A percentile compares a stretch with the other conserved stretches of the same genome.
Conservation (phyloP, 176 grass and related monocot species). For the Carex scoparia region DNA sequence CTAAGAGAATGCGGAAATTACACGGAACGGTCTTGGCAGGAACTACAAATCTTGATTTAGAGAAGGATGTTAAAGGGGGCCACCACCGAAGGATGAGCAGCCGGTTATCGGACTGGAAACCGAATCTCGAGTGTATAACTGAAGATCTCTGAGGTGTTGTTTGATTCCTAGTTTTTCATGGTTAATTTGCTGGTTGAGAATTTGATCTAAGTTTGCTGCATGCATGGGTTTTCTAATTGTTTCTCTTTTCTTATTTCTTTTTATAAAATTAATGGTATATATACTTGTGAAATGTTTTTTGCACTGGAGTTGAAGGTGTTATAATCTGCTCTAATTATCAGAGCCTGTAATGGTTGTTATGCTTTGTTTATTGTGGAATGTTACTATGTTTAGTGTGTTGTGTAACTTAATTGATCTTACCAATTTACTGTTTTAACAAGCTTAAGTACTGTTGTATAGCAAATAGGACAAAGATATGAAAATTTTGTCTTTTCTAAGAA, state of each 20-base stretch:
- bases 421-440: conserved; percentile 7
- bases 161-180: not conserved
- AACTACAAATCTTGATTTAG: not conserved
- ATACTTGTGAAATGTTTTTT: conserved; percentile 17
- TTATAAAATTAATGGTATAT: conserved; percentile 2
- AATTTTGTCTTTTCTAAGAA: conserved; percentile 9
- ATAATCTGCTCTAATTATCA: not conserved
- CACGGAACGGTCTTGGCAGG: not conserved
- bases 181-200: conserved; percentile 13
- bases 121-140: conserved; percentile 74
- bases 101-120: conserved; percentile 45
- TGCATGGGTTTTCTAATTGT: not conserved
- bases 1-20: conserved; percentile 31
- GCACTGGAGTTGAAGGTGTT: conserved; percentile 1
- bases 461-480: not conserved
- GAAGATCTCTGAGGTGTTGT: conserved; percentile 46
- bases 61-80: conserved; percentile 22
- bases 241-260: not conserved
- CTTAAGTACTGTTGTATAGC: not conserved
- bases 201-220: conserved; percentile 5
- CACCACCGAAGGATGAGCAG: conserved; percentile 37
- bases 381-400: not conserved
- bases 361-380: conserved; percentile 10
- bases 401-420: not conserved
- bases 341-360: conserved; percentile 27